Base-by-base conservation (phyloP, 306 rosid genomes). In the Quercus gilva region DNA sequence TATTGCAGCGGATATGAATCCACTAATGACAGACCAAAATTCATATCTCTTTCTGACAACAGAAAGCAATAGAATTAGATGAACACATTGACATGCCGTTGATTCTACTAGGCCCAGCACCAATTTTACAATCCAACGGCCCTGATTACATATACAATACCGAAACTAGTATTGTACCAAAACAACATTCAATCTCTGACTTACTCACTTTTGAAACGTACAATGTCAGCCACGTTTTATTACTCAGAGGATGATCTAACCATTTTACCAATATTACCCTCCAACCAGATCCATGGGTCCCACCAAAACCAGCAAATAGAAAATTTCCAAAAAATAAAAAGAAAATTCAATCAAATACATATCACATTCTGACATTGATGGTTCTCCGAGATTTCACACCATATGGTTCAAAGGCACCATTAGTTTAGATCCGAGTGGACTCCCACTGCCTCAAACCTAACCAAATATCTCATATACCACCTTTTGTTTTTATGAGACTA, bases 191-290 rank as follows among this genome's bases (percentile, higher is more conserved):
- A 45, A 6, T 6, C 43, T 45, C 15, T 11, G 4, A 35, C 10
- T 49, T 4, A 2, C 5, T 12, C 53, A 49, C 53, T 49, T 49
- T 15, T 17, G 23, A 61, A 7, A 35, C 69, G 69, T 63, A 11
- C n/a, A 8, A 4, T 6, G 37, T 56, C 75, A 18, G 75, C 82
- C 79, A 77, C 81, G 19, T 2, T 15, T n/a, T 28, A 63, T 5
- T 17, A 33, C 23, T 73, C 4, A 31, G 10, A 61, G 71, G 75
- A 72, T 45, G 76, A 82, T 49, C 79, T 33, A 1, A 5, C 2
- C 11, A 3, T 35, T 17, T 53, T 35, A 1, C 77, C 72, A 53
- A 79, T 45, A 25, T 65, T 76, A 57, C 81, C 79, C 76, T 55
- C 43, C 57, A 57, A 45, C 82, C 79, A 74, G 26, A 77, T 21